phyloP scores from a whole-genome alignment of 1,139 yeast species.

The Scheffersomyces segobiensis region DNA sequence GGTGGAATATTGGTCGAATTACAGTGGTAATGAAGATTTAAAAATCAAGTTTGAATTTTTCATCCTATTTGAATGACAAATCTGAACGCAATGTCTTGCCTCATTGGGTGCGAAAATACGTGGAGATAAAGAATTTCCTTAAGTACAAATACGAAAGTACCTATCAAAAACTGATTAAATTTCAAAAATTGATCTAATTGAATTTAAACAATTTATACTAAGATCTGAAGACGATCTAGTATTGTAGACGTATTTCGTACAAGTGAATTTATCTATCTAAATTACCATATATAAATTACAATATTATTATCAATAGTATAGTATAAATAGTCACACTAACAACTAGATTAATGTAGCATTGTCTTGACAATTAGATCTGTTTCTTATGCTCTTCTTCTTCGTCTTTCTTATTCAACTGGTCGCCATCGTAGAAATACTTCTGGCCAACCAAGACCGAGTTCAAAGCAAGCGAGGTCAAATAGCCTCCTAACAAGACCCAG shows the following conservation, averaged over 20 bases:
- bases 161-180: too few species aligned
- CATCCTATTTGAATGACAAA: not conserved
- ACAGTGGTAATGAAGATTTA: not conserved
- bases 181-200: too few species aligned
- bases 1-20: not conserved
- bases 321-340: not conserved
- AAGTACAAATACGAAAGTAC: too few species aligned
- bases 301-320: not conserved
- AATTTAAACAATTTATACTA: too few species aligned
- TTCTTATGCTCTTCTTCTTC: conserved; percentile 3
- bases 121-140: not conserved
- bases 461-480: conserved; percentile 20
- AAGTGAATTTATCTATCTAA: not conserved
- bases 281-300: not conserved
- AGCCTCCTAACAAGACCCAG: conserved; percentile 25
- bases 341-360: too few species aligned
- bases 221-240: not conserved
- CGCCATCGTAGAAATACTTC: conserved; percentile 12
- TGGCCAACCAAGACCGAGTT: conserved; percentile 25
- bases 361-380: not conserved
- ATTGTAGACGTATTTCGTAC: not conserved
- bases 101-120: not conserved
- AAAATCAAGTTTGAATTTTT: not conserved
- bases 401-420: conserved; percentile 6
- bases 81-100: not conserved